These are phyloP conservation scores for Cladosporium phlei DNA, from an alignment of 2,329 filamentous ascomycete genomes.

Conservation along the genomic window DNA sequence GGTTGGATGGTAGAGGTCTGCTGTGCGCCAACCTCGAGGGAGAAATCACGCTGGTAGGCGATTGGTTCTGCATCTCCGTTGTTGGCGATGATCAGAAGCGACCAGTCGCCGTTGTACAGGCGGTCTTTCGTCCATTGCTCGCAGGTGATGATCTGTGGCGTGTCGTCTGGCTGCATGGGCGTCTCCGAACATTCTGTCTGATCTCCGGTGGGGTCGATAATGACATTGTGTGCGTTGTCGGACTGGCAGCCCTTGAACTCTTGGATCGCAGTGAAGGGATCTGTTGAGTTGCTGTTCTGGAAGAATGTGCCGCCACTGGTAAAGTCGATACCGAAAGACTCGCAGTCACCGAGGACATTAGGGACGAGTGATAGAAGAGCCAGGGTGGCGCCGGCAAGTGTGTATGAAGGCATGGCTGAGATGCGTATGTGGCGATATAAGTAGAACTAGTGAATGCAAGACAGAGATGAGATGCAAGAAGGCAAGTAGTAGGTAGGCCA, in stretches of 20 bases:
- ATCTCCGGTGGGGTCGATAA: constrained; percentile 38
- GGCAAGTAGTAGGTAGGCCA: constrained; percentile 2
- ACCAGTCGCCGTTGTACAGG: constrained; percentile 42
- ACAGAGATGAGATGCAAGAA: neutral
- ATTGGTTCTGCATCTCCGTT: constrained; percentile 40
- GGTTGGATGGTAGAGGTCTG: constrained; percentile 27
- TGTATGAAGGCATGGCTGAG: constrained; percentile 15
- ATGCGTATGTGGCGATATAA: no score
- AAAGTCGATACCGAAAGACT: constrained; percentile 37
- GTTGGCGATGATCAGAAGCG: constrained; percentile 40
- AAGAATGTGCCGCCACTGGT: constrained; percentile 42
- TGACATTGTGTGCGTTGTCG: constrained; percentile 38
- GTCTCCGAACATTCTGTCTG: constrained; percentile 41
- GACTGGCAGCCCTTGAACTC: constrained; percentile 42
- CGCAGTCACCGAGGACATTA: constrained; percentile 18
- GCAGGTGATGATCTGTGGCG: constrained; percentile 38
- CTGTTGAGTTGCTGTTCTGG: constrained; percentile 40
- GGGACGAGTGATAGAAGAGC: constrained; percentile 14
- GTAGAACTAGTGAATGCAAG: no score
- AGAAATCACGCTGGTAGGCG: constrained; percentile 42
- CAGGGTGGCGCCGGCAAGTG: constrained; percentile 11
- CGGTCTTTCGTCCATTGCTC: constrained; percentile 33
- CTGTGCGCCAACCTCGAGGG: constrained; percentile 34
- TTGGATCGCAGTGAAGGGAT: constrained; percentile 41
- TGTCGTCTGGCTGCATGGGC: constrained; percentile 36